These are phyloP conservation scores for Vigna mungo DNA, from an alignment of 306 rosid genomes.

Conservation along the genomic window DNA sequence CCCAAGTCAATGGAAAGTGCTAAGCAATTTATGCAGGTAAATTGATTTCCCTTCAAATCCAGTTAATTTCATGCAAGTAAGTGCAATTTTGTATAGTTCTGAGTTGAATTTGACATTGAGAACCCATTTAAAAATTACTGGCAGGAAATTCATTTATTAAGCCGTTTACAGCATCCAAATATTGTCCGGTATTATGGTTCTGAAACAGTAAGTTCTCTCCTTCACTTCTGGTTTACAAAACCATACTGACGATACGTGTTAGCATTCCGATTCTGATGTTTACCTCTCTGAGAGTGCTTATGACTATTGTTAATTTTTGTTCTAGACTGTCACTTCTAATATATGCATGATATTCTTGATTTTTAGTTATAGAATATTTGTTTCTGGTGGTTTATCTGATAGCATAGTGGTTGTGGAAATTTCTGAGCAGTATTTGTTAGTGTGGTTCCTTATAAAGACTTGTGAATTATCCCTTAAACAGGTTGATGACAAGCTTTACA, in stretches of 20 bases:
- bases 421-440: slow-evolving; percentile 18
- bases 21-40: slow-evolving; percentile 94
- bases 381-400: slow-evolving; percentile 36
- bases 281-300: slow-evolving; percentile 8
- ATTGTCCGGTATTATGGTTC: slow-evolving; percentile 97
- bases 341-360: slow-evolving; percentile 23
- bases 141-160: slow-evolving; percentile 90
- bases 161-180: slow-evolving; percentile 96
- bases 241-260: slow-evolving; percentile 2
- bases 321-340: slow-evolving; percentile 22
- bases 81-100: slow-evolving; percentile 38
- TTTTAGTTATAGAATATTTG: slow-evolving; percentile 32
- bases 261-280: slow-evolving; percentile 36
- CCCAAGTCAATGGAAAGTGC: slow-evolving; percentile 97
- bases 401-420: slow-evolving; percentile 27
- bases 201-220: slow-evolving; percentile 72
- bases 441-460: slow-evolving; percentile 39
- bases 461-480: slow-evolving; percentile 55
- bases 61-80: not conserved
- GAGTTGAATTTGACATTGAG: slow-evolving; percentile 37
- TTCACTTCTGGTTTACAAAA: slow-evolving; percentile 32
- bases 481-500: slow-evolving; percentile 90
- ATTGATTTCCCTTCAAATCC: slow-evolving; percentile 7
- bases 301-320: not conserved
- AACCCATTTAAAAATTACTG: slow-evolving; percentile 45